Conservation (phyloP, 345 rosid species). For the Populus deltoides region DNA sequence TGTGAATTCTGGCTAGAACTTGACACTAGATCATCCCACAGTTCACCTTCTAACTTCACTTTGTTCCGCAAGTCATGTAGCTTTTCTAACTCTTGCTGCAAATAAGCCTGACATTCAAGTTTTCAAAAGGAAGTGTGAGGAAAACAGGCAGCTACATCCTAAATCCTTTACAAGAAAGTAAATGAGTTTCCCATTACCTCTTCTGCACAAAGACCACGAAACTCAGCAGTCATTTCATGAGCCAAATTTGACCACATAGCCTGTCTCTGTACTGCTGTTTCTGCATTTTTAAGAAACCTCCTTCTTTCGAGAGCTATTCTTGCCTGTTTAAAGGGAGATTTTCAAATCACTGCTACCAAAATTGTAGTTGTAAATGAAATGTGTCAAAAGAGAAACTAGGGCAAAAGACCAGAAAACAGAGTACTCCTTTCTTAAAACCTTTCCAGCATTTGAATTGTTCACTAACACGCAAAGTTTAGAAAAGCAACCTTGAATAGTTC, state of each 20-base stretch:
- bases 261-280: slow-evolving; percentile 88
- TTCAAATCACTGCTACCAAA: slow-evolving; percentile 12
- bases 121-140: slow-evolving; percentile 18
- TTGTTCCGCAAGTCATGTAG: slow-evolving; percentile 90
- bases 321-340: slow-evolving; percentile 50
- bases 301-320: slow-evolving; percentile 98
- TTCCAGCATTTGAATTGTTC: not conserved
- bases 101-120: slow-evolving; percentile 71
- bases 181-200: slow-evolving; percentile 53
- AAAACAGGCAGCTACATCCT: not conserved
- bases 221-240: slow-evolving; percentile 99
- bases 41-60: slow-evolving; percentile 95
- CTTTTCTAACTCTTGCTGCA: slow-evolving; percentile 98
- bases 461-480: not conserved
- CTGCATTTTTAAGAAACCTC: slow-evolving; percentile 88
- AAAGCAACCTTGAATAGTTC: not conserved
- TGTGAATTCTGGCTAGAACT: slow-evolving; percentile 95
- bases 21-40: slow-evolving; percentile 97
- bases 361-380: not conserved
- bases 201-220: slow-evolving; percentile 99
- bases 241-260: slow-evolving; percentile 99
- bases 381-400: too few relatives aligned
- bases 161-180: not conserved
- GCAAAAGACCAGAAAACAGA: not conserved
- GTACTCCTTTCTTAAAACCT: not conserved